Evolutionary conservation across 2,329 filamentous ascomycete genomes (phyloP).

Genomic region (Epichloe glyceriae): DNA sequence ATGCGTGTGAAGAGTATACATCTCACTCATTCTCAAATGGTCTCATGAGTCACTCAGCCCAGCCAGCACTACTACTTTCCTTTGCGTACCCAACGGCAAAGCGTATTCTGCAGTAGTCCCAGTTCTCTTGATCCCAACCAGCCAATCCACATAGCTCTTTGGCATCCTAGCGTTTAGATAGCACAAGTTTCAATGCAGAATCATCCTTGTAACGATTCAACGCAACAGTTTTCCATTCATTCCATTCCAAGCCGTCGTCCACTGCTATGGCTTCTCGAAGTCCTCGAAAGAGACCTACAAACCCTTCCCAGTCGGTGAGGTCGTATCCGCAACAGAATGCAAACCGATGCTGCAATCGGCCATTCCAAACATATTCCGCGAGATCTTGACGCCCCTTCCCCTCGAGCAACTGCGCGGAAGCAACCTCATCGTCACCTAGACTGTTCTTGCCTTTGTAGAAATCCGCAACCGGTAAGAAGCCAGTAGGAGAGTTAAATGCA

Average conservation of each 20-base stretch:
- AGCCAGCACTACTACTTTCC: too few species aligned
- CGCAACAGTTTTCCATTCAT: slow-evolving; percentile 23
- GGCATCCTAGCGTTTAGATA: too few species aligned
- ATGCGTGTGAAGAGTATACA: too few species aligned
- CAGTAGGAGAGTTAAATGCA: slow-evolving; percentile 30
- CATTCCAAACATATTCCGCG: slow-evolving; percentile 22
- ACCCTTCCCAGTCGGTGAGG: slow-evolving; percentile 28
- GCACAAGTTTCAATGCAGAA: slow-evolving; percentile 5
- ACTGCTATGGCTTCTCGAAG: slow-evolving; percentile 16
- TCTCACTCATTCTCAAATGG: too few species aligned
- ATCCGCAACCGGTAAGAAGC: slow-evolving; percentile 25
- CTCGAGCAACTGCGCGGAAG: slow-evolving; percentile 20
- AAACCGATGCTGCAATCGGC: slow-evolving; percentile 25
- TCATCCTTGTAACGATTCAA: slow-evolving; percentile 22
- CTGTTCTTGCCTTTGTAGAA: slow-evolving; percentile 25
- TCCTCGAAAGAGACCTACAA: too few species aligned
- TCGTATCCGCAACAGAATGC: slow-evolving; percentile 29
- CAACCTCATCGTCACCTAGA: slow-evolving; percentile 24
- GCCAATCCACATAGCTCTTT: too few species aligned
- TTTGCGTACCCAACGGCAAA: too few species aligned
- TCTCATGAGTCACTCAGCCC: too few species aligned
- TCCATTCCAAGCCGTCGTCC: slow-evolving; percentile 23
- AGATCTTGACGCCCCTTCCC: slow-evolving; percentile 23
- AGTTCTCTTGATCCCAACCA: too few species aligned
- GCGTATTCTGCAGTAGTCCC: too few species aligned